Evolutionary conservation across 495 filamentous ascomycete genomes (phyloP), one percentile per base, ranked within the genome.

Genomic region (Trichocladium uniseriatum): DNA sequence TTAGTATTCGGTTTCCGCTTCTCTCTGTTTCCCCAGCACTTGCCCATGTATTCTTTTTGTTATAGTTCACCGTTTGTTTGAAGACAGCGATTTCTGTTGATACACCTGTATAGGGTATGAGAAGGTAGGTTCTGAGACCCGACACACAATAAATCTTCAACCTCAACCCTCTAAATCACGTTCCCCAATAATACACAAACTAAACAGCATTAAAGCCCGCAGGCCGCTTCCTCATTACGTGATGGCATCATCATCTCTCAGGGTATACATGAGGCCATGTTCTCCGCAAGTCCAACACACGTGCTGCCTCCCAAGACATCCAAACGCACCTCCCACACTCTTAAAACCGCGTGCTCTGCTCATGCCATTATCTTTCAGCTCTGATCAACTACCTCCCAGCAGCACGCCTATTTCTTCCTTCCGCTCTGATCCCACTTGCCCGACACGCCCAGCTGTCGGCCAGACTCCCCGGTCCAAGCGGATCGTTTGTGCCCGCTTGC

Each of bases 401-500:
- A n/a, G n/a, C n/a, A n/a, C n/a, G n/a, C 37, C 1, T 5, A 3
- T 38, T 8, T 21, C 37, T 10, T 3, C 19, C 6, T 20, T 10
- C 37, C 8, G 14, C 35, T 5, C 5, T 15, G 1, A 10, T 15
- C 7, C 37, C 37, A 20, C 37, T 21, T 9, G 18, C 37, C 2
- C n/a, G 35, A 21, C 16, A 14, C 6, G 37, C 37, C 37, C 18
- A 38, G 37, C 37, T 38, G 37, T 38, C 16, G 37, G 6, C 31
- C 9, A 27, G 24, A 28, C 4, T 3, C 13, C 39, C 13, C 14
- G 13, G 19, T 6, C 32, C 31, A 27, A 1, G 16, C 22, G 5
- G 5, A 5, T 29, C 27, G 15, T 28, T 37, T 38, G 49, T 56
- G 53, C 53, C 46, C 28, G 53, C 46, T 55, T 36, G 53, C 53